phyloP scores from a whole-genome alignment of 768 basidiomycete genomes.

The Russula sp. region DNA sequence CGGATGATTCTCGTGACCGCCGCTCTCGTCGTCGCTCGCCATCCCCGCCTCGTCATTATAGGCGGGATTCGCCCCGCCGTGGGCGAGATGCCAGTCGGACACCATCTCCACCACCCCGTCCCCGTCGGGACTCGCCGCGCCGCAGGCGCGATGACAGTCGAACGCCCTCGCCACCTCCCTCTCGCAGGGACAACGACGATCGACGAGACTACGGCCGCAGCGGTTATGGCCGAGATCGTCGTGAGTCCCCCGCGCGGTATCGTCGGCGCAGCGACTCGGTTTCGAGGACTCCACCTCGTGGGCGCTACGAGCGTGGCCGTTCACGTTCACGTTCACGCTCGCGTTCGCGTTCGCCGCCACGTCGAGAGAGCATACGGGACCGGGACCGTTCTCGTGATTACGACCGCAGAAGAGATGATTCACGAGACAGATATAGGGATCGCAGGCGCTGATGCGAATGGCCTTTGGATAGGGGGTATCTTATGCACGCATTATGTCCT shows the following conservation, averaged over 20 bases:
- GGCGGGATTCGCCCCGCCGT: conserved; percentile 19
- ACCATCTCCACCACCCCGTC: conserved; percentile 22
- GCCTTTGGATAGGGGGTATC: background rate
- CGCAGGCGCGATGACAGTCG: conserved; percentile 12
- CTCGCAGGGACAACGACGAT: conserved; percentile 2
- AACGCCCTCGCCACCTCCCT: conserved; percentile 13
- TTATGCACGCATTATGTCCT: background rate
- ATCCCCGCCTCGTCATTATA: conserved; percentile 29
- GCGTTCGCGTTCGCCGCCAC: conserved; percentile 2
- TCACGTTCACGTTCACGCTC: background rate
- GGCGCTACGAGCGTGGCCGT: conserved; percentile 6
- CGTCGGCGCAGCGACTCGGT: conserved; percentile 15
- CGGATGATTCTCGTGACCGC: conserved; percentile 29
- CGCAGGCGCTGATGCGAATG: conserved; percentile 9
- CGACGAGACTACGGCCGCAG: conserved; percentile 2
- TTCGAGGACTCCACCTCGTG: conserved; percentile 15
- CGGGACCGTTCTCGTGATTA: conserved; percentile 8
- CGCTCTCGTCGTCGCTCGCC: conserved; percentile 27
- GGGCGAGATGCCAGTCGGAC: conserved; percentile 20
- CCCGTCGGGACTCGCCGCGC: conserved; percentile 19
- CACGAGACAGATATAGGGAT: conserved; percentile 15
- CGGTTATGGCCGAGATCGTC: conserved; percentile 1
- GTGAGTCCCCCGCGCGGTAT: conserved; percentile 7
- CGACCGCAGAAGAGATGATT: conserved; percentile 17
- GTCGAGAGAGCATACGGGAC: conserved; percentile 5